Evolutionary conservation across 257 asterid genomes (phyloP).

Genomic region (Pogostemon cablin): DNA sequence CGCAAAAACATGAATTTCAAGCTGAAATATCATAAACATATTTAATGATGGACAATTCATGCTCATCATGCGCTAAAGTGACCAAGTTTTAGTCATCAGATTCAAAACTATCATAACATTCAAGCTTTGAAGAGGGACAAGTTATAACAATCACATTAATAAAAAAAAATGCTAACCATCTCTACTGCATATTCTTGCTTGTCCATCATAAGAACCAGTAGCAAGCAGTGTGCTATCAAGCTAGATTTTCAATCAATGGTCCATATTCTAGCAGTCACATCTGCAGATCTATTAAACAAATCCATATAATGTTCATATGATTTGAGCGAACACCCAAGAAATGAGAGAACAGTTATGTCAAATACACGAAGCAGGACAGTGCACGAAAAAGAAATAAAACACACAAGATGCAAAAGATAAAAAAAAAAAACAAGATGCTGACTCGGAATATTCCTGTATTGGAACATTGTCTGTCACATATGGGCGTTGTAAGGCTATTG

Average conservation of each 20-base stretch:
- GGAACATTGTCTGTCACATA: too few relatives aligned
- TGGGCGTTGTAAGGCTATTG: too few relatives aligned
- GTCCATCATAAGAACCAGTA: slow-evolving; percentile 98
- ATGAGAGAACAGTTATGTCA: slow-evolving; percentile 17
- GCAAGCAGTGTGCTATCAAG: slow-evolving; percentile 93
- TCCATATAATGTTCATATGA: slow-evolving; percentile 9
- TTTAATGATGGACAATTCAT: slow-evolving; percentile 13
- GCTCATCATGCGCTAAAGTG: slow-evolving; percentile 24
- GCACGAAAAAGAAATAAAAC: too few relatives aligned
- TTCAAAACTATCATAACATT: slow-evolving; percentile 8
- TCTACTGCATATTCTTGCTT: slow-evolving; percentile 94
- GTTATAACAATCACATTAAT: slow-evolving; percentile 22
- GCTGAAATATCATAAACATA: background rate
- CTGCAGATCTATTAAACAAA: slow-evolving; percentile 71
- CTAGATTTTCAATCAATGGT: slow-evolving; percentile 71
- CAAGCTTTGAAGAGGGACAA: slow-evolving; percentile 17
- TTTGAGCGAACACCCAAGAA: slow-evolving; percentile 10
- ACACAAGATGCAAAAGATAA: too few relatives aligned
- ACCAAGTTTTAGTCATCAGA: slow-evolving; percentile 7
- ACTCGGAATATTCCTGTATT: too few relatives aligned
- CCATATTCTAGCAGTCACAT: slow-evolving; percentile 98
- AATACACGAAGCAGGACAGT: background rate
- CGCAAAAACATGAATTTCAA: slow-evolving; percentile 26
- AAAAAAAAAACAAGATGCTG: background rate
- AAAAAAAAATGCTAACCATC: slow-evolving; percentile 62